These are phyloP conservation scores for Cyanidium caldarium DNA, from an alignment of 23 red algal genomes.

Conservation along the genomic window DNA sequence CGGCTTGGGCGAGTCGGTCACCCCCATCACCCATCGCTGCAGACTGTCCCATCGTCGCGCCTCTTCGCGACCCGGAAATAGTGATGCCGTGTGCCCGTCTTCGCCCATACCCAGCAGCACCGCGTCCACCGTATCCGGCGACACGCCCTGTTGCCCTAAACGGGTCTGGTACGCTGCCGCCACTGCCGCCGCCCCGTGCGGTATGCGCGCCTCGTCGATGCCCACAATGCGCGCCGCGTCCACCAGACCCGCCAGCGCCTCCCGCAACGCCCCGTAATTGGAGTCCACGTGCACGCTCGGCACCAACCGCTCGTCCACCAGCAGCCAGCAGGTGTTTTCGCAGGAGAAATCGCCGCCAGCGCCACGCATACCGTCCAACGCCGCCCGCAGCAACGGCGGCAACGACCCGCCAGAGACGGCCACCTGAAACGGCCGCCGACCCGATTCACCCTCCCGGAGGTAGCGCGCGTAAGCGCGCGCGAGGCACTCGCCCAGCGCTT, in stretches of 20 bases:
- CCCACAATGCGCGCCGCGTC: not conserved
- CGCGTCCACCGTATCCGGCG: constrained; percentile 10
- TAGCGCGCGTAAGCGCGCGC: not conserved
- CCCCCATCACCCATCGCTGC: not conserved
- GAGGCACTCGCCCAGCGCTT: not conserved
- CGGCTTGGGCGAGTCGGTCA: constrained; percentile 76
- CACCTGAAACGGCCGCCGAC: not conserved
- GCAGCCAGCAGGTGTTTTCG: not conserved
- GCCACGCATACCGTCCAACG: not conserved
- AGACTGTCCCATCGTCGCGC: not conserved
- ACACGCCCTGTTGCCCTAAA: not conserved
- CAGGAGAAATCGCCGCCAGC: not conserved
- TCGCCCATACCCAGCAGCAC: constrained; percentile 73
- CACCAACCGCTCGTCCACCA: not conserved
- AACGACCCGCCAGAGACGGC: not conserved
- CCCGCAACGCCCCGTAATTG: not conserved
- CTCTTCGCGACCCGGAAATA: constrained; percentile 58
- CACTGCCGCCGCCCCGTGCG: not conserved
- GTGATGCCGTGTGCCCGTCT: constrained; percentile 85
- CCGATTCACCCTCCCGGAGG: not conserved
- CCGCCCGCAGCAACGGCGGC: not conserved
- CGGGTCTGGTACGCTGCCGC: not conserved
- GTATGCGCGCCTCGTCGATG: not conserved
- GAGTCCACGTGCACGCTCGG: not conserved
- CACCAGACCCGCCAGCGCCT: not conserved